phyloP scores from a whole-genome alignment of 2,329 filamentous ascomycete species.

The Lasiodiplodia citricola region DNA sequence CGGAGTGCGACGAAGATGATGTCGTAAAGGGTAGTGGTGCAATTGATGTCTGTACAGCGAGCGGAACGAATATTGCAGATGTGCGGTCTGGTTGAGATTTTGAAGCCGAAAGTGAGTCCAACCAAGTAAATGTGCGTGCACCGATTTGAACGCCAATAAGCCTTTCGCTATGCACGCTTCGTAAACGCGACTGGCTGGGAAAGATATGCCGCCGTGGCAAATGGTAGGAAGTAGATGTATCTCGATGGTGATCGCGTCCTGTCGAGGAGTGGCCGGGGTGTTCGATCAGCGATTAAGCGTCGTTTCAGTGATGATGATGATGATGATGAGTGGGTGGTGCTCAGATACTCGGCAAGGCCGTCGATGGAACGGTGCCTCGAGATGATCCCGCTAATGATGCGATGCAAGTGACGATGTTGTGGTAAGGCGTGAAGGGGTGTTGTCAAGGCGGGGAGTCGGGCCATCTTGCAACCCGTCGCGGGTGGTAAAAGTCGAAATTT shows the following conservation, averaged over 20 bases:
- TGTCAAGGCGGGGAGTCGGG: not conserved
- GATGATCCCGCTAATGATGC: not conserved
- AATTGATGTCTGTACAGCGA: constrained; percentile 25
- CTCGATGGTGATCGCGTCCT: not conserved
- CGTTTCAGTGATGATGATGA: constrained; percentile 15
- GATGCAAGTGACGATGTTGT: constrained; percentile 11
- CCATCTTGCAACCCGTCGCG: not conserved
- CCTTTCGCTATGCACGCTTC: constrained; percentile 28
- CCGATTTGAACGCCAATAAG: constrained; percentile 21
- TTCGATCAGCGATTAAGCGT: constrained; percentile 4
- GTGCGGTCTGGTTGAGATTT: constrained; percentile 12
- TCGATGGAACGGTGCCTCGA: not conserved
- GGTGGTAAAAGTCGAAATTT: not conserved
- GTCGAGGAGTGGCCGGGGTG: not conserved
- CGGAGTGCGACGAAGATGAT: constrained; percentile 16
- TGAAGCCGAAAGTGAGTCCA: constrained; percentile 15
- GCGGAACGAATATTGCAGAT: constrained; percentile 7
- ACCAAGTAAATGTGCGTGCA: constrained; percentile 18
- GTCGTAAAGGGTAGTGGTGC: constrained; percentile 22
- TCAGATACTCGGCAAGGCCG: constrained; percentile 1
- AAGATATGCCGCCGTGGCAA: constrained; percentile 9
- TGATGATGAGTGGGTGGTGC: not conserved
- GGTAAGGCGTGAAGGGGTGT: not conserved
- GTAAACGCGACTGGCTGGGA: constrained; percentile 24
- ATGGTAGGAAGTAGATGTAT: not conserved